Base-by-base conservation (phyloP, 768 basidiomycete genomes). In the Leccinum rimulosum region DNA sequence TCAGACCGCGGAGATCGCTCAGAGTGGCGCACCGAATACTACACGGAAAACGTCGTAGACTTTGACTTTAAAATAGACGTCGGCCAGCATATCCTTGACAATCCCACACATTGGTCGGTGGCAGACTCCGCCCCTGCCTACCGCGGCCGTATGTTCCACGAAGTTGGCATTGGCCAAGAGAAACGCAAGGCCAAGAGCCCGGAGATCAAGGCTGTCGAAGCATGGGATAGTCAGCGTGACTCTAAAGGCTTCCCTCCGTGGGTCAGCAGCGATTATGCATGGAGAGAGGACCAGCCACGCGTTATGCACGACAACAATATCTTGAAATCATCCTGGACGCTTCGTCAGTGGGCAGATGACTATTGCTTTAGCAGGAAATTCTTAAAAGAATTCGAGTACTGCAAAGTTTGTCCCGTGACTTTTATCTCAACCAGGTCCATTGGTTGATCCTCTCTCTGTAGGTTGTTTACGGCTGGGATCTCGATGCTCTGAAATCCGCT, bases 311-410 rank as follows among this genome's bases (percentile, higher is more conserved):
- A 50, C 25, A 36, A 53, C 14, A 67, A 64, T 31, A 64, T 69
- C 7, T 69, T 87, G 48, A 78, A 74, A 56, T 86, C 85, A 3
- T 84, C 84, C 15, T 83, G 82, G 73, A 80, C 85, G 0, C 68
- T 92, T 47, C 77, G 88, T 33, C 80, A 87, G 59, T 94, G 92
- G 92, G 90, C 90, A 8, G 89, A 93, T 63, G 85, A 88, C 57
- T 93, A 91, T 65, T 92, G 90, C 58, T 78, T 81, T 27, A 88
- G 87, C 65, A 76, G 70, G 8, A 92, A 87, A 65, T 71, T 79
- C 15, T 75, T 93, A 61, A 93, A 93, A 70, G 91, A 93, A 72
- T 91, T 94, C 67, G 78, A 82, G 6, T 89, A 91, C 61, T 75
- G 80, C 25, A 91, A 91, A 77, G 87, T 87, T 59, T 15, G 69